phyloP scores from a whole-genome alignment of 148 eudicot genomes.

The Polygonum maritimum region DNA sequence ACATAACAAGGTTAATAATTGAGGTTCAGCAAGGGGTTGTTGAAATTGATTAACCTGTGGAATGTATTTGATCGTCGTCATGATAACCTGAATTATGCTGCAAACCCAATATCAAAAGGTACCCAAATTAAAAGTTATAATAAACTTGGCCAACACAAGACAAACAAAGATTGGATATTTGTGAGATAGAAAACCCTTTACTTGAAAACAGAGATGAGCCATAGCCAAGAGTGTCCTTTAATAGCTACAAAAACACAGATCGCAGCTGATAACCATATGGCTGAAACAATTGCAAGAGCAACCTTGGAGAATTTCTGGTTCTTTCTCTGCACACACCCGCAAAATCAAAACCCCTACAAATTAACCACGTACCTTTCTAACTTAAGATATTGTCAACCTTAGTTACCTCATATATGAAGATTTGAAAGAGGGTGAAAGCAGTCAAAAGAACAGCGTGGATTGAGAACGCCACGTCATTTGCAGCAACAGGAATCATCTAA shows the following conservation, averaged over 20 bases:
- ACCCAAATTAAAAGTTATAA: not conserved
- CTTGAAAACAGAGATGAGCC: conserved; percentile 76
- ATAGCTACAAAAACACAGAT: conserved; percentile 52
- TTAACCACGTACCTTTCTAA: too few species aligned
- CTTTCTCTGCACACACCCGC: conserved; percentile 39
- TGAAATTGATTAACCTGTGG: conserved; percentile 49
- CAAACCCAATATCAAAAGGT: conserved; percentile 9
- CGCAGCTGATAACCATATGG: conserved; percentile 52
- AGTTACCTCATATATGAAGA: conserved; percentile 73
- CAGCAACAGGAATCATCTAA: conserved; percentile 94
- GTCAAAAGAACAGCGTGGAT: conserved; percentile 73
- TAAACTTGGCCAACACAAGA: not conserved
- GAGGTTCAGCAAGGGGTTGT: too few species aligned
- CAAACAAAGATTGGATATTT: not conserved
- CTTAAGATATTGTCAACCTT: not conserved
- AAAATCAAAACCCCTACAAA: too few species aligned
- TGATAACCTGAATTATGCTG: conserved; percentile 79
- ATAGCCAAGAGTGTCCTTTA: conserved; percentile 66
- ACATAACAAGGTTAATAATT: too few species aligned
- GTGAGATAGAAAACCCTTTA: conserved; percentile 19
- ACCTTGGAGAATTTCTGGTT: conserved; percentile 69
- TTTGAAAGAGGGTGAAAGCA: conserved; percentile 72
- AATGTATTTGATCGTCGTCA: conserved; percentile 85
- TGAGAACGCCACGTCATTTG: conserved; percentile 93
- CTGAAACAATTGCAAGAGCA: conserved; percentile 41